phyloP scores from a whole-genome alignment of 805 yeast genomes.

The Hanseniaspora singularis region DNA sequence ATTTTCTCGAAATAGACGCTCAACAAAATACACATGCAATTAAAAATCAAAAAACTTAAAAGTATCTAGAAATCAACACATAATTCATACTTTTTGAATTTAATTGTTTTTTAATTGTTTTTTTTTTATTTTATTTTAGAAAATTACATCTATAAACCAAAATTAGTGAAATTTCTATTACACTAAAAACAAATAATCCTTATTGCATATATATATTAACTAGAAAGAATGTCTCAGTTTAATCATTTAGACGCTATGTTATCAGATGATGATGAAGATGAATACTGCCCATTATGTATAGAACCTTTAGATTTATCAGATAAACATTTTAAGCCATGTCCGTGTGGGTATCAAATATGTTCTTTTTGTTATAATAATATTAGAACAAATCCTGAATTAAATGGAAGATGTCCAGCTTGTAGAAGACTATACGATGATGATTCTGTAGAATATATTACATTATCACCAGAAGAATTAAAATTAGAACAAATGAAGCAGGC shows the following conservation, averaged over 20 bases:
- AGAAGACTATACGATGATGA: conserved; percentile 90
- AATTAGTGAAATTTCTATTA: too few relatives aligned
- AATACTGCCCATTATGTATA: conserved; percentile 75
- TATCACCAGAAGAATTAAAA: conserved; percentile 75
- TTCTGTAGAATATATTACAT: conserved; percentile 70
- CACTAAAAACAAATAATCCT: too few relatives aligned
- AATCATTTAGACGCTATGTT: conserved; percentile 16
- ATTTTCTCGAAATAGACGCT: too few relatives aligned
- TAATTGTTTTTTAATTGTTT: too few relatives aligned
- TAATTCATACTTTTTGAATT: too few relatives aligned
- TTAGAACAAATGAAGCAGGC: conserved; percentile 69
- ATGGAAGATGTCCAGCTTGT: conserved; percentile 96
- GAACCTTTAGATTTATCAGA: conserved; percentile 97
- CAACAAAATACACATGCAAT: too few relatives aligned
- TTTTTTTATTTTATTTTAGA: too few relatives aligned
- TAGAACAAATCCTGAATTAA: conserved; percentile 85
- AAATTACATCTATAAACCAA: too few relatives aligned
- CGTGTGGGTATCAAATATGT: conserved; percentile 97
- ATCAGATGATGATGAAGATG: conserved; percentile 29
- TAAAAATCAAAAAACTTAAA: too few relatives aligned
- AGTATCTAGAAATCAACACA: too few relatives aligned
- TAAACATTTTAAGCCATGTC: conserved; percentile 96
- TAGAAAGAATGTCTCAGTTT: conserved; percentile 5
- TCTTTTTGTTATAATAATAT: conserved; percentile 97
- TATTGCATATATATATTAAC: neutral